Evolutionary conservation across 306 rosid genomes (phyloP).

Genomic region (Sechiopsis laciniata): DNA sequence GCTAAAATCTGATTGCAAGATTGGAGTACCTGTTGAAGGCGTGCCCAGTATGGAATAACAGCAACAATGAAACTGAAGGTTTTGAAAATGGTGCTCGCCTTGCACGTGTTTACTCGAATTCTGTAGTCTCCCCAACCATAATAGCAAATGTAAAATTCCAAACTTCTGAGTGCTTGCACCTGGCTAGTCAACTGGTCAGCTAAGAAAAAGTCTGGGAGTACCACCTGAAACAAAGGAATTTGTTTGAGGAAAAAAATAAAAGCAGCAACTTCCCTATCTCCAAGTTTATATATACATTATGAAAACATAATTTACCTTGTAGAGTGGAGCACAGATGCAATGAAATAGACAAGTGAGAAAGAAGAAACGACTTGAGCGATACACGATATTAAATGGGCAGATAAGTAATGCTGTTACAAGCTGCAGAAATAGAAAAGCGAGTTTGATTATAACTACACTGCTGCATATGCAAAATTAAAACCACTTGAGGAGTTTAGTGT

Average conservation of each 20-base stretch:
- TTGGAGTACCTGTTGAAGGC: constrained; percentile 51
- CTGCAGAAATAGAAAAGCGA: constrained; percentile 28
- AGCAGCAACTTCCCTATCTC: not conserved
- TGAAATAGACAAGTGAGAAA: constrained; percentile 53
- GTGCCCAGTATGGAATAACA: constrained; percentile 46
- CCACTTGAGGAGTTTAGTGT: not conserved
- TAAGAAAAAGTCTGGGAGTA: constrained; percentile 68
- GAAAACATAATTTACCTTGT: constrained; percentile 36
- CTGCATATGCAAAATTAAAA: not conserved
- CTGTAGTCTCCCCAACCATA: constrained; percentile 60
- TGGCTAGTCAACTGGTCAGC: constrained; percentile 74
- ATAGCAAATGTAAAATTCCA: constrained; percentile 64
- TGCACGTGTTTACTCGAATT: constrained; percentile 37
- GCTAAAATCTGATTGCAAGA: not conserved
- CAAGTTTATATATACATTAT: not conserved
- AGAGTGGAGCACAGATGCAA: constrained; percentile 52
- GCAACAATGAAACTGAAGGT: constrained; percentile 46
- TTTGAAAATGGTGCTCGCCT: constrained; percentile 20
- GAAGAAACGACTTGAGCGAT: constrained; percentile 57
- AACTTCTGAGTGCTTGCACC: constrained; percentile 63
- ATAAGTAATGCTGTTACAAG: constrained; percentile 29
- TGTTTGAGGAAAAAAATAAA: not conserved
- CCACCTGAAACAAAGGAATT: constrained; percentile 36
- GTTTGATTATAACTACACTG: not conserved
- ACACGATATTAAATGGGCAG: constrained; percentile 53